Conservation (phyloP, 176 grass and related monocot genomes). For the Ensete glaucum region DNA sequence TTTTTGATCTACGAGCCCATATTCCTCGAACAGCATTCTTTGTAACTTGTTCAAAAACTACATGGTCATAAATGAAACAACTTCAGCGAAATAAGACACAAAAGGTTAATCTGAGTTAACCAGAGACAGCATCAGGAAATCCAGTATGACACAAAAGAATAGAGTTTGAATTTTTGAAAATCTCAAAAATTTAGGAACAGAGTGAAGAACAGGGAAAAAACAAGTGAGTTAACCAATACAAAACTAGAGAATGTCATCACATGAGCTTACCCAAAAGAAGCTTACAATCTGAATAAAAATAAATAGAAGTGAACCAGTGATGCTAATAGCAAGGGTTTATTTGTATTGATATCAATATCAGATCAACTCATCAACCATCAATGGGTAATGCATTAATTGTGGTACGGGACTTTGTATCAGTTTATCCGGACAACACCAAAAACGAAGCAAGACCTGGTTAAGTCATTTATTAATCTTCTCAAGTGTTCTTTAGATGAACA, state of each 20-base stretch:
- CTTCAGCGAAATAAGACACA: neutral
- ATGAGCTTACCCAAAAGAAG: slow-evolving; percentile 5
- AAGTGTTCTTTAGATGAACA: too few species aligned
- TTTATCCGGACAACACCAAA: too few species aligned
- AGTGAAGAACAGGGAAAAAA: neutral
- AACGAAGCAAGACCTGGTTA: too few species aligned
- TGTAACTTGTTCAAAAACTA: slow-evolving; percentile 96
- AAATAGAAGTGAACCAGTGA: neutral
- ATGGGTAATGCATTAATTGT: too few species aligned
- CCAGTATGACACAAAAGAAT: neutral
- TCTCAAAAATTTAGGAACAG: neutral
- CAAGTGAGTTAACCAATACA: neutral
- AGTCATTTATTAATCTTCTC: too few species aligned
- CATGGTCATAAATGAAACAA: slow-evolving; percentile 15
- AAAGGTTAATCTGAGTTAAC: neutral
- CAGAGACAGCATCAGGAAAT: neutral
- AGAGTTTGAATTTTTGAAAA: neutral
- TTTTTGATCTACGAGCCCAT: slow-evolving; percentile 83
- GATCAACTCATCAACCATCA: too few species aligned
- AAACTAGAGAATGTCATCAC: neutral
- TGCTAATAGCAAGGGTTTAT: too few species aligned
- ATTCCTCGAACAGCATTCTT: slow-evolving; percentile 87
- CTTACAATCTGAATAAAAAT: neutral
- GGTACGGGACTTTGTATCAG: too few species aligned
- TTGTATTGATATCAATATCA: too few species aligned